Evolutionary conservation across 352 stramenopile species (phyloP).

Genomic region (Pythium brachiatum): DNA sequence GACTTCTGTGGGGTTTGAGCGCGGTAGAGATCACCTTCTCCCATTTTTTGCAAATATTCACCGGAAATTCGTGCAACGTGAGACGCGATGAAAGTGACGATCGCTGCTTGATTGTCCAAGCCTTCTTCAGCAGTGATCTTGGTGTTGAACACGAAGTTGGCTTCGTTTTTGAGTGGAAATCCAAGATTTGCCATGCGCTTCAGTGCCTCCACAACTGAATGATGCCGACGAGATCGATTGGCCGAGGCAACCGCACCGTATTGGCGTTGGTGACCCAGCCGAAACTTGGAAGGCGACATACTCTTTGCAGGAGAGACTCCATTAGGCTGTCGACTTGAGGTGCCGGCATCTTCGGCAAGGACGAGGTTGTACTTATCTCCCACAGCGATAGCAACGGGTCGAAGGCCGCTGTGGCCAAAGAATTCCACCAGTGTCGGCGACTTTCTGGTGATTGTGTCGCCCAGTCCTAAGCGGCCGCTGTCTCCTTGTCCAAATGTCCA

Average conservation of each 20-base stretch:
- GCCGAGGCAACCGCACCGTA: background rate
- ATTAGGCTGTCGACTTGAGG: background rate
- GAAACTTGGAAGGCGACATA: background rate
- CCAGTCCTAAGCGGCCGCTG: conserved; percentile 72
- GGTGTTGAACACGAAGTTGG: background rate
- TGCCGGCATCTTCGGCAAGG: conserved; percentile 40
- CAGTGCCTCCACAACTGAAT: background rate
- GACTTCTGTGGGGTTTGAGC: background rate
- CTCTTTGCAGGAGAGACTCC: background rate
- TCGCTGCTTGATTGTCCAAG: background rate
- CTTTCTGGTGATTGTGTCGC: conserved; percentile 64
- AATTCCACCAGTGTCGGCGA: conserved; percentile 53
- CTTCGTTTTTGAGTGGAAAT: background rate
- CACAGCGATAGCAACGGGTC: conserved; percentile 72
- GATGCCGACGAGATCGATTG: background rate
- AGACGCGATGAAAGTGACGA: background rate
- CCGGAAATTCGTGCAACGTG: background rate
- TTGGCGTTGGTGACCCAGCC: background rate
- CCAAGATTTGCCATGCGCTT: background rate
- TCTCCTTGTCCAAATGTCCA: conserved; percentile 85
- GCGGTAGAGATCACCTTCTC: background rate
- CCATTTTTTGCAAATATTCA: background rate
- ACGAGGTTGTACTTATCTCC: conserved; percentile 88
- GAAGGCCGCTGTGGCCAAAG: conserved; percentile 44
- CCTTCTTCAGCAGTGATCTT: background rate